These are phyloP conservation scores for Solanum pinnatisectum DNA, from an alignment of 257 asterid genomes.

Conservation along the genomic window DNA sequence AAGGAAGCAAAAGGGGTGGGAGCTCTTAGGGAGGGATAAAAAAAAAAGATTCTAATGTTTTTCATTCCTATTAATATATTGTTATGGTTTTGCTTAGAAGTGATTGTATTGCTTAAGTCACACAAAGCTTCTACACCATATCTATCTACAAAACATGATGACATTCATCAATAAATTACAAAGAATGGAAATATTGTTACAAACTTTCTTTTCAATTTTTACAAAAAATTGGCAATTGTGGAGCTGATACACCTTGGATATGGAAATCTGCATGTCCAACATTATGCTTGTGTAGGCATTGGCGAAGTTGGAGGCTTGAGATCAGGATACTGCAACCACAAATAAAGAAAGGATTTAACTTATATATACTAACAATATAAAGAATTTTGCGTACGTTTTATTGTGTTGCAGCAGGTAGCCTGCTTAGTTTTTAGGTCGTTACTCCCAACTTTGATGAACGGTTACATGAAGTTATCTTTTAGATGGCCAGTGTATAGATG, in stretches of 20 bases:
- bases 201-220: not conserved
- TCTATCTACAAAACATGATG: not conserved
- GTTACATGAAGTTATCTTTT: not conserved
- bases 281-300: slow-evolving; percentile 70
- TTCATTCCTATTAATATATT: not conserved
- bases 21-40: no score
- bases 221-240: not conserved
- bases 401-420: not conserved
- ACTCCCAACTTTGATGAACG: not conserved
- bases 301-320: slow-evolving; percentile 93
- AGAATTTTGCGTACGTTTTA: not conserved
- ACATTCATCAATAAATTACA: not conserved
- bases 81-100: not conserved
- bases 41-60: not conserved
- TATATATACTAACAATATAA: not conserved
- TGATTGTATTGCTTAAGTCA: not conserved
- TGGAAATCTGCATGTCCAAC: not conserved
- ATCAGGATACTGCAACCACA: slow-evolving; percentile 73
- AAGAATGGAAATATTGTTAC: not conserved
- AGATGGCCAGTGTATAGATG: not conserved
- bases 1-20: no score
- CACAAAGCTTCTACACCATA: not conserved
- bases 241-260: not conserved
- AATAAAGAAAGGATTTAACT: not conserved
- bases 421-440: not conserved